Percentiles rank a stretch among this genome's conserved stretches.
Evolutionary conservation across 2,329 filamentous ascomycete genomes (phyloP).

Genomic region (Aspergillus sp.): DNA sequence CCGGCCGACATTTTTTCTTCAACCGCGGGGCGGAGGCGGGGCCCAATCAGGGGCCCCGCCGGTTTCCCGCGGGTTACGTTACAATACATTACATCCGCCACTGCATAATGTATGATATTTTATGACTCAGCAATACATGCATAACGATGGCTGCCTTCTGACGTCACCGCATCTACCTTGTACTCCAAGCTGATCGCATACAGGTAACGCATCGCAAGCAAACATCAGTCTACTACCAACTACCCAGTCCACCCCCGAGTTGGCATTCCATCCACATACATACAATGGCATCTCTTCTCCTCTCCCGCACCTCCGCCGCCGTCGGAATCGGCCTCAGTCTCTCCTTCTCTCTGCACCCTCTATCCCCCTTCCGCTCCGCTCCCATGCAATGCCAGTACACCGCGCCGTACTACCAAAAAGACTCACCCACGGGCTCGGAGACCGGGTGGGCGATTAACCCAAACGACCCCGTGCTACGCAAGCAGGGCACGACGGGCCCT

Average conservation of each 20-base stretch:
- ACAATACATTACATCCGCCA: no score
- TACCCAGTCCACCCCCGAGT: constrained; percentile 1
- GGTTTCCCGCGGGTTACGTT: not conserved
- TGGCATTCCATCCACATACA: constrained; percentile 4
- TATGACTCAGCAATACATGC: no score
- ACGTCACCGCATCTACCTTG: constrained; percentile 6
- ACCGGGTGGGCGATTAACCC: constrained; percentile 18
- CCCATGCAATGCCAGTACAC: constrained; percentile 31
- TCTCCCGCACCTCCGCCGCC: constrained; percentile 17
- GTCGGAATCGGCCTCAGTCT: constrained; percentile 29
- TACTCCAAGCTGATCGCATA: not conserved
- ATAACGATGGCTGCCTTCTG: constrained; percentile 6
- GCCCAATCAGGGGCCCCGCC: constrained; percentile 6
- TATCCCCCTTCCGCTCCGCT: constrained; percentile 24
- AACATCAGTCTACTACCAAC: constrained; percentile 5
- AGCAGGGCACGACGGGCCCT: constrained; percentile 16
- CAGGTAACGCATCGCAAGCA: constrained; percentile 6
- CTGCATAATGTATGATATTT: no score
- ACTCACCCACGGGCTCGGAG: constrained; percentile 10
- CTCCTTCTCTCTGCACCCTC: constrained; percentile 23
- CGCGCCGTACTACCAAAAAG: constrained; percentile 15
- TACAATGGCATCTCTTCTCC: constrained; percentile 20
- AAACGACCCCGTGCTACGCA: constrained; percentile 14
- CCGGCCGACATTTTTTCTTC: constrained; percentile 12
- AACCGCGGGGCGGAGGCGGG: constrained; percentile 5